Evolutionary conservation across 2,329 filamentous ascomycete species (phyloP).

Genomic region (Tolypocladium guangdongense): DNA sequence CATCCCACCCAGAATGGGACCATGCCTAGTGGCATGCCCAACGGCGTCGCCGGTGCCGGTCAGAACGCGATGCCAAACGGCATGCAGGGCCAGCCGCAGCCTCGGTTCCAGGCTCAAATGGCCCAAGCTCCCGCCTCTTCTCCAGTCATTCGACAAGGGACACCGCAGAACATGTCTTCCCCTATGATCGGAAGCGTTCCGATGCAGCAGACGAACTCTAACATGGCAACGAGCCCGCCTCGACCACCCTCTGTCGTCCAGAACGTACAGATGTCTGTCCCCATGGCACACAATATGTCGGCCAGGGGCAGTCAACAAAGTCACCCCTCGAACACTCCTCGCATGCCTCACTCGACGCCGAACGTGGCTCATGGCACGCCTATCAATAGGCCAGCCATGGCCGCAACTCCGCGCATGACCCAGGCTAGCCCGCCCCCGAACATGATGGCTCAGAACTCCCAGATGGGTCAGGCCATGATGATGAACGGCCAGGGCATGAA

Average conservation of each 20-base stretch:
- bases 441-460: constrained; percentile 47
- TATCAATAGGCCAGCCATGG: constrained; percentile 38
- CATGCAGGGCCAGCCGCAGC: constrained; percentile 28
- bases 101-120: constrained; percentile 42
- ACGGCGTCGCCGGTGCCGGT: constrained; percentile 18
- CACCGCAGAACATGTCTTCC: constrained; percentile 54
- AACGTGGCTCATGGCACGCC: constrained; percentile 51
- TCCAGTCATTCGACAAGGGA: constrained; percentile 53
- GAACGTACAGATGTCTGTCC: constrained; percentile 44
- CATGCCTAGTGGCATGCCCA: constrained; percentile 26
- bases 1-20: constrained; percentile 27
- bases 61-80: constrained; percentile 26
- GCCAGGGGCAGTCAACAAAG: constrained; percentile 56
- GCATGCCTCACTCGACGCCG: constrained; percentile 50
- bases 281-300: constrained; percentile 53
- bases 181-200: constrained; percentile 51
- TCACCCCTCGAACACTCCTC: constrained; percentile 51
- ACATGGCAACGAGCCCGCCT: constrained; percentile 57
- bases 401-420: constrained; percentile 49
- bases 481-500: constrained; percentile 37
- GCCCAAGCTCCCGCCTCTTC: constrained; percentile 56
- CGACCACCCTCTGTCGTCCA: constrained; percentile 57
- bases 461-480: constrained; percentile 41
- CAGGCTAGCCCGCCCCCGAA: constrained; percentile 51
- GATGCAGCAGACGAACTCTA: constrained; percentile 57